Base-by-base conservation (phyloP, 345 rosid genomes). In the Camelina sativa region DNA sequence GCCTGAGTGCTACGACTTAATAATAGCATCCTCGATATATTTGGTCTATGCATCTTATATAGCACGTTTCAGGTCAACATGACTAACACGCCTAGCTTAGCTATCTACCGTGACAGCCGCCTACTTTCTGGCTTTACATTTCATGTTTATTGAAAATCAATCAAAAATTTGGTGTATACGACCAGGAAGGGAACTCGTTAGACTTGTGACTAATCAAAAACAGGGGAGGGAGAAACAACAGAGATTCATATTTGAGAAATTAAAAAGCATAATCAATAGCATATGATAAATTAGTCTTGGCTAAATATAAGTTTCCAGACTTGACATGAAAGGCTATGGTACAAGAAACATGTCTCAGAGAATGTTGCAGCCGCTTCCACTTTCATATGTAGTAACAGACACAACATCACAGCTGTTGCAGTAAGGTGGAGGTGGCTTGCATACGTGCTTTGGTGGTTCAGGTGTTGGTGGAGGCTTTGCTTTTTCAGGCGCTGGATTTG, bases 361-460 rank as follows among this genome's bases (percentile, higher is more conserved):
- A 60, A 78, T 78, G 44, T 52, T 72, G 73, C 81, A 78, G 16
- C 77, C 81, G n/a, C 81, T 72, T 57, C 81, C 70, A 72, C 44
- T 72, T 67, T 78, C 81, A 66, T 72, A 72, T 1, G 77, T 72
- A 43, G 63, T 78, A 59, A 78, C 73, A 43, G 74, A 60, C 20
- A 78, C 81, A 66, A 72, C 19, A 67, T 78, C 81, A 11, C 81
- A 78, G 35, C 72, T 77, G 34, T 32, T 56, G 55, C 81, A 78
- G 34, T 53, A 17, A 65, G 77, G 67, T 20, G 5, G 37, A 65
- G 77, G 67, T n/a, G 7, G 46, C 16, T 64, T 56, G 80, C 72
- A 71, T 57, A 47, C 66, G 52, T 12, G 50, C 19, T 60, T 59
- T 59, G n/a, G 13, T 58, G 22, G 2, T 59, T 11, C 47, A 35